Percentiles rank a stretch among this genome's conserved stretches.
Conservation (phyloP, 1,284 basidiomycete genomes). For the Porodaedalea pini region DNA sequence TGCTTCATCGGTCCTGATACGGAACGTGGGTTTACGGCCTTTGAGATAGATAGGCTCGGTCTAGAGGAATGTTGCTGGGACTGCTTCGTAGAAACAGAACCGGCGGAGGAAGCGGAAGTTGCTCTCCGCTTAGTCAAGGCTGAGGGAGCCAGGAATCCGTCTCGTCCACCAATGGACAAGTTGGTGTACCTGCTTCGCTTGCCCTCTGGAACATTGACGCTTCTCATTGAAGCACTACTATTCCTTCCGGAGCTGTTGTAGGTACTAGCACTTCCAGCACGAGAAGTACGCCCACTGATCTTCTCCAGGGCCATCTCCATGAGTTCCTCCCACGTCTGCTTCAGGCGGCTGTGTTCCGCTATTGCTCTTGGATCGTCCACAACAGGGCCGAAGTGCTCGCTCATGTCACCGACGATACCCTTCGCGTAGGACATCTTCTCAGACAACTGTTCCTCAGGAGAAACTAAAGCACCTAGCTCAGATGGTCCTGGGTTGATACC, state of each 20-base stretch:
- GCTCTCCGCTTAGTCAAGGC: constrained; percentile 22
- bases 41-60: constrained; percentile 45
- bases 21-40: constrained; percentile 51
- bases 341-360: constrained; percentile 56
- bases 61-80: background rate
- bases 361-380: constrained; percentile 54
- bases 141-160: constrained; percentile 13
- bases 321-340: constrained; percentile 76
- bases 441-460: constrained; percentile 63
- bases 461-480: constrained; percentile 24
- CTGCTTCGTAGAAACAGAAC: constrained; percentile 9
- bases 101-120: constrained; percentile 13
- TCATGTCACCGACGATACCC: constrained; percentile 45
- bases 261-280: constrained; percentile 56
- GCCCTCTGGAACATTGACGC: constrained; percentile 26
- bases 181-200: constrained; percentile 16
- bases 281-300: constrained; percentile 54
- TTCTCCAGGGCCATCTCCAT: constrained; percentile 74
- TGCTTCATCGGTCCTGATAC: constrained; percentile 46
- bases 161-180: constrained; percentile 9
- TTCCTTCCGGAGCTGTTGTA: constrained; percentile 47
- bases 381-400: constrained; percentile 38
- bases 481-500: background rate
- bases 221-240: constrained; percentile 45
- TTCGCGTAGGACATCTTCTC: constrained; percentile 61